These are phyloP conservation scores for Trichomonascus vanleenenianus DNA, from an alignment of 805 yeast species.

Conservation along the genomic window DNA sequence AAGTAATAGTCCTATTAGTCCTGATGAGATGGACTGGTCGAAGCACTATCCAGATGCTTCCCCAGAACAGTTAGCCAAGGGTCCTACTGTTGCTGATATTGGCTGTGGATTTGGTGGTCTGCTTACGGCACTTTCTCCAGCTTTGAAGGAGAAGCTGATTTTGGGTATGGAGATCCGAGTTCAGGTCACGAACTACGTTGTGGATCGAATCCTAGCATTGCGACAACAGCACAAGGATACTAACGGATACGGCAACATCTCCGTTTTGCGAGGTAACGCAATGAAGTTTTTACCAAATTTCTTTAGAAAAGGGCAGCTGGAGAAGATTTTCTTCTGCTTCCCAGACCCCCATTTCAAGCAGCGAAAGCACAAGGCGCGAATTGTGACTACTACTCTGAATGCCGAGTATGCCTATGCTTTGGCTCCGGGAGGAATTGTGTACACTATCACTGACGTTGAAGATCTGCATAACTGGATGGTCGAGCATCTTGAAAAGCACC, in stretches of 20 bases:
- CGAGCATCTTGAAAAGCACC: slow-evolving; percentile 81
- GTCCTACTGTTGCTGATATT: slow-evolving; percentile 72
- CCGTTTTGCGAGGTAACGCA: slow-evolving; percentile 89
- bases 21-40: slow-evolving; percentile 83
- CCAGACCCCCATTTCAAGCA: slow-evolving; percentile 99
- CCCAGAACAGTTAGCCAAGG: slow-evolving; percentile 31
- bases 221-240: slow-evolving; percentile 45
- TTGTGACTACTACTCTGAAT: slow-evolving; percentile 79
- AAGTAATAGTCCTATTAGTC: slow-evolving; percentile 52
- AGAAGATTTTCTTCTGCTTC: slow-evolving; percentile 94
- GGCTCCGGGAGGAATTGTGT: slow-evolving; percentile 77
- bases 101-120: slow-evolving; percentile 99
- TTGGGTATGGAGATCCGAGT: slow-evolving; percentile 97
- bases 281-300: slow-evolving; percentile 97
- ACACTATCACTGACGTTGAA: slow-evolving; percentile 92
- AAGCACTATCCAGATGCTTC: slow-evolving; percentile 59
- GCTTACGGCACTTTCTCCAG: slow-evolving; percentile 68
- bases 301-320: slow-evolving; percentile 71
- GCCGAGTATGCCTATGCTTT: slow-evolving; percentile 90
- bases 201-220: slow-evolving; percentile 87
- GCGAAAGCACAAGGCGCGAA: slow-evolving; percentile 95
- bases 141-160: slow-evolving; percentile 63
- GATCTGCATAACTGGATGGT: slow-evolving; percentile 97
- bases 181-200: slow-evolving; percentile 95
- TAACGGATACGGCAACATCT: slow-evolving; percentile 66